These are phyloP conservation scores for Helotiales sp. DNA, from an alignment of 2,329 filamentous ascomycete genomes.

Conservation along the genomic window DNA sequence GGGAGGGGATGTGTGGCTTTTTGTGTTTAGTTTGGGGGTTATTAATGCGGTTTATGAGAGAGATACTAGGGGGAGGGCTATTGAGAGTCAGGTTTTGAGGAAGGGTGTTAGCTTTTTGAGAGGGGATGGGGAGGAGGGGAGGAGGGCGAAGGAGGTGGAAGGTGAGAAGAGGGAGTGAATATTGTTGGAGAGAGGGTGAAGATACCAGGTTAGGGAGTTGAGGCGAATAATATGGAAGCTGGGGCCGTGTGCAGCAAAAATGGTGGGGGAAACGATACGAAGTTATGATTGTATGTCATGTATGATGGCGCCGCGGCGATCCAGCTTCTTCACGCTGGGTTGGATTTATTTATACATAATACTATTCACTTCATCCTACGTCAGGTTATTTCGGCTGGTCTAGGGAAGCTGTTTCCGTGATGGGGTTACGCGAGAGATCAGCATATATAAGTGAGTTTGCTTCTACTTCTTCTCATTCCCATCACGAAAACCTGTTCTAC, in stretches of 20 bases:
- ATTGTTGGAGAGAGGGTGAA: neutral
- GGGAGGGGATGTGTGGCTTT: constrained; percentile 82
- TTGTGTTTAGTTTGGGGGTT: constrained; percentile 75
- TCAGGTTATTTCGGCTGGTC: neutral
- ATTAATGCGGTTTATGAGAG: constrained; percentile 63
- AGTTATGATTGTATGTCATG: neutral
- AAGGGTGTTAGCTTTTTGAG: constrained; percentile 30
- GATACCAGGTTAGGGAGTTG: no score
- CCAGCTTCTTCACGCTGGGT: neutral
- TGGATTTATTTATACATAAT: neutral
- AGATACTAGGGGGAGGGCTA: constrained; percentile 21
- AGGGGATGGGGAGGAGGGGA: constrained; percentile 32
- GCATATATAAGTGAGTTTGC: no score
- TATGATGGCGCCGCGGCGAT: neutral
- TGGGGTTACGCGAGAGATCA: no score
- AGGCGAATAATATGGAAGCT: no score
- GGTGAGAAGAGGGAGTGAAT: neutral
- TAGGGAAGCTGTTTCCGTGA: no score
- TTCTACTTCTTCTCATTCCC: no score
- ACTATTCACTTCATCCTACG: neutral
- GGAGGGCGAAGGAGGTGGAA: constrained; percentile 26
- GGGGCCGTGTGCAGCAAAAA: no score
- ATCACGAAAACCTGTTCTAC: no score
- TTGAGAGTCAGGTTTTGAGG: constrained; percentile 29
- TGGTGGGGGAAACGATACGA: neutral